Percentiles rank a stretch among this genome's conserved stretches.
Evolutionary conservation across 2,329 filamentous ascomycete genomes (phyloP).

Genomic region (Aspergillus bombycis): DNA sequence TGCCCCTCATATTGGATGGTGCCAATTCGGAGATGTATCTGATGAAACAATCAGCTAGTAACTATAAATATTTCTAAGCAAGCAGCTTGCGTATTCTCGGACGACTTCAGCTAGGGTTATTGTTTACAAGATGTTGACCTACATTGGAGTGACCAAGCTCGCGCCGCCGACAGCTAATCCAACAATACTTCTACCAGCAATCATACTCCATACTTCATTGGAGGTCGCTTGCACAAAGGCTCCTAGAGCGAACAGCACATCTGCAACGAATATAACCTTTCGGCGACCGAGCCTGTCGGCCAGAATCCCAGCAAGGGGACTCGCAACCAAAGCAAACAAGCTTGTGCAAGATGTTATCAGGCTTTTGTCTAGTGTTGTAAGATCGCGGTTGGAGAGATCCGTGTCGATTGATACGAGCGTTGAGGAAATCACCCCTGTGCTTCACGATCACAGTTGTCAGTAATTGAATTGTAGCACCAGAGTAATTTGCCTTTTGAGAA

Average conservation of each 20-base stretch:
- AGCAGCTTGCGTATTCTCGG: not conserved
- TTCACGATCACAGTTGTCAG: slow-evolving; percentile 30
- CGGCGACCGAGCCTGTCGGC: slow-evolving; percentile 54
- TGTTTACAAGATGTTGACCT: slow-evolving; percentile 26
- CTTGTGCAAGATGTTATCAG: slow-evolving; percentile 62
- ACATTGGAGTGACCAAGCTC: slow-evolving; percentile 79
- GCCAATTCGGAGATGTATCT: slow-evolving; percentile 84
- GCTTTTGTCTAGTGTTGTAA: slow-evolving; percentile 61
- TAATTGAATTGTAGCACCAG: not conserved
- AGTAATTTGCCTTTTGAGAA: not conserved
- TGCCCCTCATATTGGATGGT: slow-evolving; percentile 73
- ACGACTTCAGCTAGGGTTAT: not conserved
- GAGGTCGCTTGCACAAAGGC: slow-evolving; percentile 48
- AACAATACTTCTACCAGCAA: slow-evolving; percentile 50
- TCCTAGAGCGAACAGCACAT: slow-evolving; percentile 49
- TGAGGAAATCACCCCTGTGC: slow-evolving; percentile 64
- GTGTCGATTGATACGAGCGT: slow-evolving; percentile 60
- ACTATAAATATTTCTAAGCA: not conserved
- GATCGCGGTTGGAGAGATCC: slow-evolving; percentile 53
- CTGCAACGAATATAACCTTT: slow-evolving; percentile 51
- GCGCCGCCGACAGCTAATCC: slow-evolving; percentile 52
- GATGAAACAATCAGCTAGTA: slow-evolving; percentile 9
- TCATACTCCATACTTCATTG: slow-evolving; percentile 48
- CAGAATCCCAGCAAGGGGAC: slow-evolving; percentile 57
- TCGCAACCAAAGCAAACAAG: slow-evolving; percentile 60